Conservation (phyloP, 805 yeast species). For the Saturnispora saitoi region DNA sequence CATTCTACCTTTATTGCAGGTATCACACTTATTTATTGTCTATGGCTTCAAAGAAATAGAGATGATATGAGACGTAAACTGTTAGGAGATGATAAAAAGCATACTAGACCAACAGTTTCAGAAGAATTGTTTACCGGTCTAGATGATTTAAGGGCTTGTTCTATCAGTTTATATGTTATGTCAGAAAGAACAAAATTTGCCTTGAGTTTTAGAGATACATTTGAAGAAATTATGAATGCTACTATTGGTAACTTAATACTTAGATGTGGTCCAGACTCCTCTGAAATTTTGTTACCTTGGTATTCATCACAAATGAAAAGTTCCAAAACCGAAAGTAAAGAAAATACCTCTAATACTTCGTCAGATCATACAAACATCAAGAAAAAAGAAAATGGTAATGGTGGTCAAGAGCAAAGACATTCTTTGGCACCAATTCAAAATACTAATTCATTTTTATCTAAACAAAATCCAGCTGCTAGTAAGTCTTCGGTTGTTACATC, state of each 20-base stretch:
- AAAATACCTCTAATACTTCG: background rate
- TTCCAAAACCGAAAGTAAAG: background rate
- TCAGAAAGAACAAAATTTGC: conserved; percentile 59
- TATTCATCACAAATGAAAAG: conserved; percentile 7
- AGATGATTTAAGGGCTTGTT: conserved; percentile 59
- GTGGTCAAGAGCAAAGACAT: background rate
- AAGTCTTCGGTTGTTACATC: background rate
- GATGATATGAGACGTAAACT: conserved; percentile 48
- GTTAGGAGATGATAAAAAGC: conserved; percentile 49
- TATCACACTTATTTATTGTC: conserved; percentile 54
- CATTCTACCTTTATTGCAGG: conserved; percentile 66
- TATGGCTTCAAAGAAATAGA: conserved; percentile 56
- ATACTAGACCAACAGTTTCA: conserved; percentile 50
- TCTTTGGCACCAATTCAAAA: background rate
- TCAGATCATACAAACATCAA: background rate
- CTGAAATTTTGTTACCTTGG: conserved; percentile 40
- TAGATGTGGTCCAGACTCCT: conserved; percentile 55
- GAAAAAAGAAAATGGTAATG: background rate
- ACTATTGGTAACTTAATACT: conserved; percentile 55
- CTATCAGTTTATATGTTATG: conserved; percentile 56
- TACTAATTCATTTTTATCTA: background rate
- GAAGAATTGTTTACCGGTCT: conserved; percentile 45
- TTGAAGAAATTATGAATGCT: conserved; percentile 58
- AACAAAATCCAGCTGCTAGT: too few species aligned
- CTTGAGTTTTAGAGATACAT: conserved; percentile 53